These are phyloP conservation scores for Cladophialophora yegresii DNA, from an alignment of 2,329 filamentous ascomycete genomes.

Conservation along the genomic window DNA sequence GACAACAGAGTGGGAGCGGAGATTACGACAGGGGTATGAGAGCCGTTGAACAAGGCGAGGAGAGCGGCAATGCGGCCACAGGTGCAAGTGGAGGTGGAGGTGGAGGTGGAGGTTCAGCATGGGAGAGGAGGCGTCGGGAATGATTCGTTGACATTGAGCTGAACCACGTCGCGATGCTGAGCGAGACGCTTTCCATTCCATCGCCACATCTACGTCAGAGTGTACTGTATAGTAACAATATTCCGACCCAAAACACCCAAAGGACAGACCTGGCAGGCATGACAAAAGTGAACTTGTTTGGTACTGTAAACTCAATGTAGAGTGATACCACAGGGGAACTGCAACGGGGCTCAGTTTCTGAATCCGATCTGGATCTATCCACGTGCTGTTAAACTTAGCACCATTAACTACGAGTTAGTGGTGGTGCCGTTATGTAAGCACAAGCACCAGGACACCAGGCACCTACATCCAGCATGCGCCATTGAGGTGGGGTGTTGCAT, in stretches of 20 bases:
- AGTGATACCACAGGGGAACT: neutral
- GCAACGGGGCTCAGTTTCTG: neutral
- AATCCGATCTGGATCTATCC: neutral
- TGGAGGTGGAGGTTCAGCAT: constrained; percentile 19
- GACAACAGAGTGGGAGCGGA: constrained; percentile 35
- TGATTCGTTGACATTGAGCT: neutral
- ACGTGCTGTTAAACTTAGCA: too few species aligned
- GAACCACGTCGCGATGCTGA: neutral
- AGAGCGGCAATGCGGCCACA: neutral
- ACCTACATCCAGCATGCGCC: too few species aligned
- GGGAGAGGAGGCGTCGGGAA: constrained; percentile 21
- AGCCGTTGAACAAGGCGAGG: constrained; percentile 26
- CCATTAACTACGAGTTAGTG: too few species aligned
- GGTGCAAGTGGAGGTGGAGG: neutral
- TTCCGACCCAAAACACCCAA: neutral
- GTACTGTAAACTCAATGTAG: neutral
- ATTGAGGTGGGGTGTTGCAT: neutral
- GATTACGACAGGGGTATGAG: constrained; percentile 30
- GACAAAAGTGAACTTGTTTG: neutral
- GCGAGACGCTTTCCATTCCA: neutral
- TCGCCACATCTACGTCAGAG: neutral
- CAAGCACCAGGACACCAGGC: neutral
- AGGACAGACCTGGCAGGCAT: neutral
- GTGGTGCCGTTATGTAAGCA: neutral
- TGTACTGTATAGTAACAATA: neutral